Evolutionary conservation across 2,329 filamentous ascomycete genomes (phyloP), one percentile per base, ranked within the genome.

Genomic region (Penicillium sp.): DNA sequence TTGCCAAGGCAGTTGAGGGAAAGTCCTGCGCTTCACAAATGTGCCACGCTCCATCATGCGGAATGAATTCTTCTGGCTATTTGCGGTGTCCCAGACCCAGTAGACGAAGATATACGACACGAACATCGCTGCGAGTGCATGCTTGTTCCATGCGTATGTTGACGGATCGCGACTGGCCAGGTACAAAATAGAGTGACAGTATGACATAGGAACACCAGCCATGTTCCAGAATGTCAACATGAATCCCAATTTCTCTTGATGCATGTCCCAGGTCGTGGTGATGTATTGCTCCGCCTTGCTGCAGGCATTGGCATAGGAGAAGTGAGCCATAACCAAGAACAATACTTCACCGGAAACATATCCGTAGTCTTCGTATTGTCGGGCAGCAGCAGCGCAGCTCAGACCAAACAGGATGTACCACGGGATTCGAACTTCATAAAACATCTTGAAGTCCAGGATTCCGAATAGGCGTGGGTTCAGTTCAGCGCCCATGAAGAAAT

Each of bases 161-260:
- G 82, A 79, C 0, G 90, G 87, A 60, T 87, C 72, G 67, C 93
- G 89, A 68, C 85, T 89, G 54, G 89, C 89, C 30, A 95, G 79
- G 73, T 87, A 95, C 60, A 95, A 80, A 31, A 88, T 91, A 78
- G 88, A 93, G 76, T 95, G 90, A 74, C 89, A 95, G 78, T 95
- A 95, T 27, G 83, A 89, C 48, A 95, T 80, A 5, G 90, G 90
- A 11, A 95, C 90, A 55, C 90, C 90, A 31, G 90, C 89, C 66
- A 95, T 78, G 72, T 95, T 95, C 90, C 90, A 95, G 81, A 95
- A 95, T 68, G 93, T 95, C 59, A 95, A 81, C 89, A 95, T 95
- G 75, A 95, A 95, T 31, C 90, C 90, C 80, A 88, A 89, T 74
- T 95, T 95, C 76, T 95, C 90, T 64, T 89, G 91, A 76, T 93